Percentiles rank a stretch among this genome's conserved stretches.
Evolutionary conservation across 352 stramenopile species (phyloP).

Genomic region (Phytophthora macrochlamydospora): DNA sequence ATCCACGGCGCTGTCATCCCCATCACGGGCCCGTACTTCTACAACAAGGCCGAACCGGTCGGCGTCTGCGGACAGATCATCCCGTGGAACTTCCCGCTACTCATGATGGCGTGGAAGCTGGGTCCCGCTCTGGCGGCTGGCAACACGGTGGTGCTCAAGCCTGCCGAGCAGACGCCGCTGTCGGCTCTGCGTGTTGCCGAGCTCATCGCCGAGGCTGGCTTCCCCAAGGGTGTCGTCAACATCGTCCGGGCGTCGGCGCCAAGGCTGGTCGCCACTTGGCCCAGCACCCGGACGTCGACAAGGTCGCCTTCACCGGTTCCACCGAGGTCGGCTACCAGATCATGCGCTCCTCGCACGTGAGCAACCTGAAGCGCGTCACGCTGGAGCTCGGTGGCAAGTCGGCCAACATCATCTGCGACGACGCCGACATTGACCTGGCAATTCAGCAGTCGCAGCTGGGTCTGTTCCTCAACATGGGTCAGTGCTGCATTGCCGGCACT

Average conservation of each 20-base stretch:
- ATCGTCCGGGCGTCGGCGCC: too few species aligned
- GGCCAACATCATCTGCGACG: constrained; percentile 42
- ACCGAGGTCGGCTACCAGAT: constrained; percentile 10
- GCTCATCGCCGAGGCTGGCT: too few species aligned
- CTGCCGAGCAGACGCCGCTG: too few species aligned
- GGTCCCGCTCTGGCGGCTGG: constrained; percentile 88
- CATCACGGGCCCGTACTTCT: constrained; percentile 50
- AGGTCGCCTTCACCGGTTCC: too few species aligned
- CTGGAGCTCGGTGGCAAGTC: constrained; percentile 81
- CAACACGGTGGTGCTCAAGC: constrained; percentile 87
- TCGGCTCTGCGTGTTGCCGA: too few species aligned
- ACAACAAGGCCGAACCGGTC: constrained; percentile 83
- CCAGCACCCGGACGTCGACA: too few species aligned
- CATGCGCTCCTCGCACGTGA: constrained; percentile 54
- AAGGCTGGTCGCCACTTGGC: too few species aligned
- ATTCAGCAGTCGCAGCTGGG: too few species aligned
- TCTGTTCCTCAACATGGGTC: too few species aligned
- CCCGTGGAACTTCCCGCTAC: constrained; percentile 67
- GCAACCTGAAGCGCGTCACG: constrained; percentile 76
- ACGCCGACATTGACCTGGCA: too few species aligned
- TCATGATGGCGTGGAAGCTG: constrained; percentile 96
- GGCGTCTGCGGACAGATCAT: constrained; percentile 82
- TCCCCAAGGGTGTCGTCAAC: too few species aligned
- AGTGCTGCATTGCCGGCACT: too few species aligned
- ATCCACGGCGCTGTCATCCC: constrained; percentile 77